Percentiles rank a stretch among this genome's conserved stretches.
phyloP scores from a whole-genome alignment of 2,329 filamentous ascomycete species.

The Colletotrichum viniferum region DNA sequence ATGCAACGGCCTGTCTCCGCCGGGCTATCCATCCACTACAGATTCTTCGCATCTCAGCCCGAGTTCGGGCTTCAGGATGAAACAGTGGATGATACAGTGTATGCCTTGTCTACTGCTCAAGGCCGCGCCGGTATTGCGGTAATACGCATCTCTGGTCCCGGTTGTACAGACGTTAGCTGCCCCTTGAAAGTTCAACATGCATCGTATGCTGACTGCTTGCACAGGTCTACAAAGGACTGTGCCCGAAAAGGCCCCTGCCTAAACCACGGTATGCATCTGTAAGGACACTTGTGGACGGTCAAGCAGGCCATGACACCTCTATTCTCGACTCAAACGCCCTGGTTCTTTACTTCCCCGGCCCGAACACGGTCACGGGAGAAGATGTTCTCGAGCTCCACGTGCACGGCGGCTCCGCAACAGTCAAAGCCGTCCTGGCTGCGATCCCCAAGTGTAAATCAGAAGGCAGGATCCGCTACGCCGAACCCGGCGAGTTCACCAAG shows the following conservation, averaged over 20 bases:
- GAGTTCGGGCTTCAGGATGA: slow-evolving; percentile 35
- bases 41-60: background rate
- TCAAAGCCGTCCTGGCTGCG: slow-evolving; percentile 82
- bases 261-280: slow-evolving; percentile 68
- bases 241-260: slow-evolving; percentile 48
- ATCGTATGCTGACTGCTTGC: background rate
- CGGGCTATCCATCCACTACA: background rate
- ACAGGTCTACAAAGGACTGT: slow-evolving; percentile 57
- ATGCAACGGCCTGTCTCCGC: background rate
- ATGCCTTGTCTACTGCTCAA: slow-evolving; percentile 85
- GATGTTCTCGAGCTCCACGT: slow-evolving; percentile 92
- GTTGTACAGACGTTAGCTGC: slow-evolving; percentile 66
- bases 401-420: slow-evolving; percentile 89
- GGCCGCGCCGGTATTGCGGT: slow-evolving; percentile 91
- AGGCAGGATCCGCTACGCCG: slow-evolving; percentile 76
- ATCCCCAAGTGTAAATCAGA: slow-evolving; percentile 60
- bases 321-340: slow-evolving; percentile 81
- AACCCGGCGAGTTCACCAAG: slow-evolving; percentile 93
- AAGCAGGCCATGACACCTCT: slow-evolving; percentile 37
- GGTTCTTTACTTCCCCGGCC: slow-evolving; percentile 80
- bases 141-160: slow-evolving; percentile 82
- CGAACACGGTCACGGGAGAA: slow-evolving; percentile 87
- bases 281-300: slow-evolving; percentile 71
- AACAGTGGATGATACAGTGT: slow-evolving; percentile 86
- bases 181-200: background rate